These are phyloP conservation scores for Diospyros kaki DNA, from an alignment of 148 eudicot species.

Conservation along the genomic window DNA sequence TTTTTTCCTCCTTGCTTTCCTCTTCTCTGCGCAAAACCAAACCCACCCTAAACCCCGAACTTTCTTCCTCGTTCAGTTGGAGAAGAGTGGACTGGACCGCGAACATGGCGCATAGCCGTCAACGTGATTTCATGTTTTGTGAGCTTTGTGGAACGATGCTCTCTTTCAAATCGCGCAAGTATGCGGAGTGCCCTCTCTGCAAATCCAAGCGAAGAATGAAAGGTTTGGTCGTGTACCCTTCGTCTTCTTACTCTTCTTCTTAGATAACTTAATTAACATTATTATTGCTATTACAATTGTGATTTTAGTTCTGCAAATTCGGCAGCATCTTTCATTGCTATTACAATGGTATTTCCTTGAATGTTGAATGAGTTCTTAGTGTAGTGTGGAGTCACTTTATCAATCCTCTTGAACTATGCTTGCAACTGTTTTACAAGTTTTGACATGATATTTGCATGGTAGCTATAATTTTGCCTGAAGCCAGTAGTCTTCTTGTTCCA, in stretches of 20 bases:
- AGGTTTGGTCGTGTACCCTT: constrained; percentile 5
- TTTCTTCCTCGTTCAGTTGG: no score
- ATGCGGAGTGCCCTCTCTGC: constrained; percentile 24
- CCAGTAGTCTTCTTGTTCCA: neutral
- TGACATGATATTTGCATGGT: neutral
- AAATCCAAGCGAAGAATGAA: constrained; percentile 12
- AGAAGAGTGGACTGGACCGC: no score
- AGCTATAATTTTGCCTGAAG: neutral
- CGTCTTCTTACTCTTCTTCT: neutral
- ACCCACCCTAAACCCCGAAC: no score
- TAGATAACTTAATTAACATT: neutral
- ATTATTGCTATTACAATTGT: neutral
- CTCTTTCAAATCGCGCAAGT: constrained; percentile 15
- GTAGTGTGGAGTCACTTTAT: no score
- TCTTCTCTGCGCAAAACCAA: no score
- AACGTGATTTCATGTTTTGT: constrained; percentile 29
- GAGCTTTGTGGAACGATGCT: constrained; percentile 25
- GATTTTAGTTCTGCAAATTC: neutral
- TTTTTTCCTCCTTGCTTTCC: no score
- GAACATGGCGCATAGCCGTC: constrained; percentile 11
- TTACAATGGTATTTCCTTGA: neutral
- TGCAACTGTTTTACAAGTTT: neutral
- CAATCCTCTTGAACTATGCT: neutral
- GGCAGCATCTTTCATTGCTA: neutral
- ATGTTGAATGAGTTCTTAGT: neutral